These are phyloP conservation scores for Candida arabinofermentans DNA, from an alignment of 805 yeast species.

Conservation along the genomic window DNA sequence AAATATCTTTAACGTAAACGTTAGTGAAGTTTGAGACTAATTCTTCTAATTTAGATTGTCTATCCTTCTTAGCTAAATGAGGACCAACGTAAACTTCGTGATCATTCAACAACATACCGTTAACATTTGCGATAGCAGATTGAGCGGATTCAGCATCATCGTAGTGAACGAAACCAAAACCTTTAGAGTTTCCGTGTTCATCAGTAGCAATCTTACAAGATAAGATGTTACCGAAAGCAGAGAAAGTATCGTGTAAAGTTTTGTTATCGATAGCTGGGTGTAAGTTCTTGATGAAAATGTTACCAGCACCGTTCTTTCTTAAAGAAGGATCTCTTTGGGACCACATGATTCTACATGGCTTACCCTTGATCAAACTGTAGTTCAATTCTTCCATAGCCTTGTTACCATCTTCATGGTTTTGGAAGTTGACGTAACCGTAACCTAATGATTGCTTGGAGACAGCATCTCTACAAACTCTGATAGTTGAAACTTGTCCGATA, in stretches of 20 bases:
- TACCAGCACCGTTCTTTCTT: conserved; percentile 94
- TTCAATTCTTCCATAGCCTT: conserved; percentile 92
- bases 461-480: conserved; percentile 98
- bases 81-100: conserved; percentile 94
- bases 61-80: conserved; percentile 88
- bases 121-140: conserved; percentile 93
- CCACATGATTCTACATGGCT: conserved; percentile 99
- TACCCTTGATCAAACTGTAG: conserved; percentile 91
- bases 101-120: conserved; percentile 97
- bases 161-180: conserved; percentile 97
- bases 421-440: conserved; percentile 97
- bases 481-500: conserved; percentile 91
- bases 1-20: conserved; percentile 90
- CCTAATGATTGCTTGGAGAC: conserved; percentile 95
- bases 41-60: conserved; percentile 89
- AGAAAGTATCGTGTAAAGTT: conserved; percentile 96
- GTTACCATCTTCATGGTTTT: conserved; percentile 83
- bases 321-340: conserved; percentile 97
- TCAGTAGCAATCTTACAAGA: conserved; percentile 98
- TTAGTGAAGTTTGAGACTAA: conserved; percentile 92
- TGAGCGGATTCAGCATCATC: conserved; percentile 89
- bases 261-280: conserved; percentile 98
- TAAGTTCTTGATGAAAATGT: conserved; percentile 96
- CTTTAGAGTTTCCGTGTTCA: conserved; percentile 85
- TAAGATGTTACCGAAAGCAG: conserved; percentile 92